A percentile compares a stretch with the other conserved stretches of the same genome.
Conservation (phyloP, 306 rosid species). For the Fagus crenata region DNA sequence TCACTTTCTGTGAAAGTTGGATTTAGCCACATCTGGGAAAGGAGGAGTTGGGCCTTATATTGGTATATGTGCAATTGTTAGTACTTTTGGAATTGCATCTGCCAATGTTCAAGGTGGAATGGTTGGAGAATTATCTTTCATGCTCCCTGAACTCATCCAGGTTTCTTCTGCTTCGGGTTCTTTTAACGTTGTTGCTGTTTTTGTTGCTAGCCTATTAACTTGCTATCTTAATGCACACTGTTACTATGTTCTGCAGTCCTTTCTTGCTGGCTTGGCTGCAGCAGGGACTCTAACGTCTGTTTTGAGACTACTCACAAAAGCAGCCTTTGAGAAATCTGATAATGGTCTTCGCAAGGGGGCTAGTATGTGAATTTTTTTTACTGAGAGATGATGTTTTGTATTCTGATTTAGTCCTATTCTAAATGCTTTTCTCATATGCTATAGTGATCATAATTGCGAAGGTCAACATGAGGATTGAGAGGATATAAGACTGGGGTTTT, state of each 20-base stretch:
- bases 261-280: constrained; percentile 77
- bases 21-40: constrained; percentile 60
- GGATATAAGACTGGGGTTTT: neutral
- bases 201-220: neutral
- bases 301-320: constrained; percentile 66
- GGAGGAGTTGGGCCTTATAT: constrained; percentile 65
- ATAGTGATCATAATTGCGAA: neutral
- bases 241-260: constrained; percentile 55
- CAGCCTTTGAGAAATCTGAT: constrained; percentile 54
- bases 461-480: neutral
- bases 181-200: neutral
- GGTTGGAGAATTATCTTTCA: constrained; percentile 61
- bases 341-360: constrained; percentile 91
- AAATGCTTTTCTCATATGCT: neutral
- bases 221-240: neutral
- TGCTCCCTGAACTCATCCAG: constrained; percentile 82
- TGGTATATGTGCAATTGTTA: constrained; percentile 55
- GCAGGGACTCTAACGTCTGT: constrained; percentile 73
- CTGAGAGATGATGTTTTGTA: neutral
- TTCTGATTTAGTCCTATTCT: too few species aligned
- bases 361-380: constrained; percentile 43
- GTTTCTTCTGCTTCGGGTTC: constrained; percentile 25
- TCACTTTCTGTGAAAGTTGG: constrained; percentile 47
- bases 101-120: constrained; percentile 83
- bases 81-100: constrained; percentile 67